phyloP scores from a whole-genome alignment of 768 basidiomycete genomes.

The Suillus plorans region DNA sequence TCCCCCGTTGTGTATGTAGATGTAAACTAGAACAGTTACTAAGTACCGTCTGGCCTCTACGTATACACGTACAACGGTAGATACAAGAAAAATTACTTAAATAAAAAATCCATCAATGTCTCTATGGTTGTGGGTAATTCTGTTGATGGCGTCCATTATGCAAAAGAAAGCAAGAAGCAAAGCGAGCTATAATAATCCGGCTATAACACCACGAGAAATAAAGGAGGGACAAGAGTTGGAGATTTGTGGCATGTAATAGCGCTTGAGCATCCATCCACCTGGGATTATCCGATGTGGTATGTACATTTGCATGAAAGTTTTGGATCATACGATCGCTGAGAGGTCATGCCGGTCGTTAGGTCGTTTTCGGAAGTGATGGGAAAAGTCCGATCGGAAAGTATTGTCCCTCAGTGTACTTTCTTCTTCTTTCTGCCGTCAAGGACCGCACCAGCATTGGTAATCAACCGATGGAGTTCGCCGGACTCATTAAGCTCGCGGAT shows the following conservation, averaged over 20 bases:
- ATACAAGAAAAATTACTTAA: not conserved
- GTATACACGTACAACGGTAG: not conserved
- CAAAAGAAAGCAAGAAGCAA: not conserved
- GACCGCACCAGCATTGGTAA: conserved; percentile 57
- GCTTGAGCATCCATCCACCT: not conserved
- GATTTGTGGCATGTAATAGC: not conserved
- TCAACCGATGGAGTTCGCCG: conserved; percentile 51
- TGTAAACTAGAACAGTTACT: not conserved
- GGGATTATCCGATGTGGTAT: not conserved
- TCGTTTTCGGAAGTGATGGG: not conserved
- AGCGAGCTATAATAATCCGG: not conserved
- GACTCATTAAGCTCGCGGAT: conserved; percentile 49
- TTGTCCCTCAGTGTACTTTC: not conserved
- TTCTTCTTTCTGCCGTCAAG: conserved; percentile 56
- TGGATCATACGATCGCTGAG: not conserved
- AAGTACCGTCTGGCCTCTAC: not conserved
- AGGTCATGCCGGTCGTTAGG: conserved; percentile 3
- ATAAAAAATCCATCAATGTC: not conserved
- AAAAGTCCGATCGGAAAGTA: not conserved
- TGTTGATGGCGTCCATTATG: not conserved
- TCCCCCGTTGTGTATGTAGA: not conserved
- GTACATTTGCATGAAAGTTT: not conserved
- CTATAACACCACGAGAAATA: not conserved
- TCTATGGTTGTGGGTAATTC: not conserved
- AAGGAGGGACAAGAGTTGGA: conserved; percentile 2